phyloP scores from a whole-genome alignment of 805 yeast species.

The Candida xyloterini region DNA sequence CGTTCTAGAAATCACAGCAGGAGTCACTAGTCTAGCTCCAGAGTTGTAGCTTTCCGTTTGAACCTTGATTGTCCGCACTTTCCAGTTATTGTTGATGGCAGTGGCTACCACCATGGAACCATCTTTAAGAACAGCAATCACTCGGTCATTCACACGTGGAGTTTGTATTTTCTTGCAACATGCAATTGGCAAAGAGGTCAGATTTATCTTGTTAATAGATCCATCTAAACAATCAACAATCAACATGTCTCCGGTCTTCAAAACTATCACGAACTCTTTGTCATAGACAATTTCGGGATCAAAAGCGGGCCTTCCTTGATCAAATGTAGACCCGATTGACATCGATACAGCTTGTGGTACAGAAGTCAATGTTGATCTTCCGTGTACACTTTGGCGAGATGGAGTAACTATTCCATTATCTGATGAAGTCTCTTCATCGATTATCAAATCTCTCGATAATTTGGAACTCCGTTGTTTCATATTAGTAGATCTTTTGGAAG shows the following conservation, averaged over 20 bases:
- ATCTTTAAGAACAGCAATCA: slow-evolving; percentile 51
- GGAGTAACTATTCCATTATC: not conserved
- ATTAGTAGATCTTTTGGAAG: slow-evolving; percentile 29
- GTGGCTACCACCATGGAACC: slow-evolving; percentile 60
- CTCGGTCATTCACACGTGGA: slow-evolving; percentile 71
- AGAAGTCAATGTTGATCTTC: not conserved
- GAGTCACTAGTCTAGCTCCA: slow-evolving; percentile 38
- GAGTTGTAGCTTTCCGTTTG: slow-evolving; percentile 46
- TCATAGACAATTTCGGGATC: slow-evolving; percentile 30
- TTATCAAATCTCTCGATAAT: slow-evolving; percentile 9
- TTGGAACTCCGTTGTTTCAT: slow-evolving; percentile 19
- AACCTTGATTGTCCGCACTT: slow-evolving; percentile 47
- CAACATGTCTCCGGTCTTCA: slow-evolving; percentile 48
- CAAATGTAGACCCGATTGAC: slow-evolving; percentile 34
- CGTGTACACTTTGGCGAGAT: not conserved
- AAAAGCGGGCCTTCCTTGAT: slow-evolving; percentile 25
- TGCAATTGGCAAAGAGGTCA: slow-evolving; percentile 37
- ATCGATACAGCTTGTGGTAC: slow-evolving; percentile 22
- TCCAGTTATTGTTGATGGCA: slow-evolving; percentile 66
- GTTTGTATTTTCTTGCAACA: slow-evolving; percentile 58
- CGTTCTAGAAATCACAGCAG: slow-evolving; percentile 34
- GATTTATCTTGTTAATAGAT: slow-evolving; percentile 31
- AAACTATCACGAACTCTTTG: slow-evolving; percentile 50
- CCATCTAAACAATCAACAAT: slow-evolving; percentile 52
- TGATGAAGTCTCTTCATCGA: slow-evolving; percentile 7